Conservation (phyloP, 352 stramenopile genomes). For the Pythium rishiriense region DNA sequence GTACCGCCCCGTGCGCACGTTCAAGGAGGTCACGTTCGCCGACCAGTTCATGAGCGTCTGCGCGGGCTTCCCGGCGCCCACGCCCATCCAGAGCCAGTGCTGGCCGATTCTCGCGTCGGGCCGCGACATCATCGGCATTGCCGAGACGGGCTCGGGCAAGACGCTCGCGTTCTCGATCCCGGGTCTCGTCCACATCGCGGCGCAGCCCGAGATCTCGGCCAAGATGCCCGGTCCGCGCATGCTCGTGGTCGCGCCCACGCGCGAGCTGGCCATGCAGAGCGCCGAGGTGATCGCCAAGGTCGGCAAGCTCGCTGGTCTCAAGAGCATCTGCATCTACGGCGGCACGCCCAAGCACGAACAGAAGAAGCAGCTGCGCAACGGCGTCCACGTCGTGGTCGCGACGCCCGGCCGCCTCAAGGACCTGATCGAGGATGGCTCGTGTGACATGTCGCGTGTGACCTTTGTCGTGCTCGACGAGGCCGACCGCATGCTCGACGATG, state of each 20-base stretch:
- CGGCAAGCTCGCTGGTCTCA: constrained; percentile 84
- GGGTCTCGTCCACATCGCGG: constrained; percentile 85
- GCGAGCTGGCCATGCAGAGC: constrained; percentile 94
- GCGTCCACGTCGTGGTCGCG: constrained; percentile 93
- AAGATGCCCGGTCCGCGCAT: constrained; percentile 83
- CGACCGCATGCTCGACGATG: constrained; percentile 93
- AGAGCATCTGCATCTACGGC: constrained; percentile 94
- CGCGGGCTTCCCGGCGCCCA: constrained; percentile 91
- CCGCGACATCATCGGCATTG: constrained; percentile 90
- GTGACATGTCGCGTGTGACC: constrained; percentile 86
- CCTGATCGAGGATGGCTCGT: constrained; percentile 80
- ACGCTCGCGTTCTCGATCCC: constrained; percentile 97
- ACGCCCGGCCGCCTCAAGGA: constrained; percentile 96
- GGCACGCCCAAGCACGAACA: constrained; percentile 95
- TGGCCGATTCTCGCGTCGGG: constrained; percentile 91
- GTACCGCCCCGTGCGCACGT: constrained; percentile 81
- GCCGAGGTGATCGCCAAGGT: constrained; percentile 92
- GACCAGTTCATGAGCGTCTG: constrained; percentile 88
- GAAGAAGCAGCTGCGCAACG: constrained; percentile 84
- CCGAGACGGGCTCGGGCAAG: constrained; percentile 95
- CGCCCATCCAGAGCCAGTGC: constrained; percentile 98
- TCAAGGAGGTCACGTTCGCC: constrained; percentile 72
- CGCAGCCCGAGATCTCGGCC: constrained; percentile 51
- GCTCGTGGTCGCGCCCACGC: constrained; percentile 93
- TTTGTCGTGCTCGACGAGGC: constrained; percentile 97